Percentiles rank a stretch among this genome's conserved stretches.
phyloP scores from a whole-genome alignment of 129 eudicot species.

The Artemisia argyi region DNA sequence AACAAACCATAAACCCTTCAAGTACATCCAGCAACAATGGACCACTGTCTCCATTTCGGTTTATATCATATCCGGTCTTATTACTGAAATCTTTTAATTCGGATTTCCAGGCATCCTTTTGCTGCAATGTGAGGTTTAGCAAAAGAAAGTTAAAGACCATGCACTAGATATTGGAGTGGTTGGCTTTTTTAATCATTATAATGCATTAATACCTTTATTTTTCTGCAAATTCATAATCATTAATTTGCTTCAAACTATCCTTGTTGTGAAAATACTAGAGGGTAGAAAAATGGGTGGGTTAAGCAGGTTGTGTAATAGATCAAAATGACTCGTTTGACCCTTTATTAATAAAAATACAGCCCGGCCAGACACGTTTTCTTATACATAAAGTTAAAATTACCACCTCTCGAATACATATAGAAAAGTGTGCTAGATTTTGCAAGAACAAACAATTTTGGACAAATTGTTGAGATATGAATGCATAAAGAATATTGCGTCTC shows the following conservation, averaged over 20 bases:
- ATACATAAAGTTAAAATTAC: no score
- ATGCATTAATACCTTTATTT: no score
- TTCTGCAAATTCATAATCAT: background rate
- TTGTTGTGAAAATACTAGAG: conserved; percentile 4
- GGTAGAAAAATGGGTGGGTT: background rate
- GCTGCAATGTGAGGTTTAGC: conserved; percentile 48
- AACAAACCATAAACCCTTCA: conserved; percentile 77
- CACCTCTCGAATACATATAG: no score
- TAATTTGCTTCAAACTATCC: background rate
- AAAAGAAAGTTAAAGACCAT: background rate
- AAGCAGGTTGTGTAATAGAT: background rate
- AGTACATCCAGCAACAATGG: conserved; percentile 93
- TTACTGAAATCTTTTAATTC: conserved; percentile 84
- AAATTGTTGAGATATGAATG: background rate
- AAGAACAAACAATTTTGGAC: no score
- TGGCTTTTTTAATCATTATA: no score
- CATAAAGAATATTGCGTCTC: background rate
- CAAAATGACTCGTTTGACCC: background rate
- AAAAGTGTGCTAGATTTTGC: no score
- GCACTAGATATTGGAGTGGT: background rate
- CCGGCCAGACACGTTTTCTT: no score
- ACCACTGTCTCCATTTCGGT: conserved; percentile 86
- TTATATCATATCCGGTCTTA: conserved; percentile 78
- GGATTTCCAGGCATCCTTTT: conserved; percentile 88
- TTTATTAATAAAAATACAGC: background rate